phyloP scores from a whole-genome alignment of 768 basidiomycete species.

The Termitomyces sp. region DNA sequence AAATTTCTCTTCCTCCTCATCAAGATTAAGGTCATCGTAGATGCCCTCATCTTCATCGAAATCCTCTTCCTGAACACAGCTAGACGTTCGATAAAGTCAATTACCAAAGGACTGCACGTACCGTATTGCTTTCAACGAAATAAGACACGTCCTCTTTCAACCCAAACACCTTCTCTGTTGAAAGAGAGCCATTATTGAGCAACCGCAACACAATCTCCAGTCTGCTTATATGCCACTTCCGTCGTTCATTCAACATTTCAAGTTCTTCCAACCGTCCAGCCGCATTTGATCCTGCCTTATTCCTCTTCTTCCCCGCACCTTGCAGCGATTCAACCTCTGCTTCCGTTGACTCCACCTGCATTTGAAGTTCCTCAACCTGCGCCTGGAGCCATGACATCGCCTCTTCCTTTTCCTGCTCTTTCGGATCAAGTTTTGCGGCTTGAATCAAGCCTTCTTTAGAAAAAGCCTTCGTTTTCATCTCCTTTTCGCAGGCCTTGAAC shows the following conservation, averaged over 20 bases:
- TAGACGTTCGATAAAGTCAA: conserved; percentile 14
- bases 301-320: conserved; percentile 79
- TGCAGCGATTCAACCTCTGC: conserved; percentile 90
- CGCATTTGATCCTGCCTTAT: conserved; percentile 57
- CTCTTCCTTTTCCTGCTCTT: conserved; percentile 94
- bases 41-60: conserved; percentile 97
- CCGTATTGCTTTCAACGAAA: conserved; percentile 94
- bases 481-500: conserved; percentile 99
- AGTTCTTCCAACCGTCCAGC: conserved; percentile 77
- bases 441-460: conserved; percentile 97
- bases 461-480: conserved; percentile 99
- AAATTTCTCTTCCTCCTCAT: conserved; percentile 95
- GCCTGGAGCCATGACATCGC: conserved; percentile 80
- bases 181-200: conserved; percentile 87
- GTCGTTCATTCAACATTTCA: conserved; percentile 84
- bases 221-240: conserved; percentile 92
- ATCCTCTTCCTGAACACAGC: conserved; percentile 73
- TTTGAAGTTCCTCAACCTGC: conserved; percentile 85
- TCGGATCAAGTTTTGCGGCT: conserved; percentile 91
- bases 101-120: conserved; percentile 35
- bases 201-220: conserved; percentile 91
- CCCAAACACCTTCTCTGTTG: conserved; percentile 70
- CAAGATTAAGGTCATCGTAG: conserved; percentile 95
- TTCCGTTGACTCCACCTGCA: conserved; percentile 91
- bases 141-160: conserved; percentile 95